Percentiles rank a stretch among this genome's conserved stretches.
Evolutionary conservation across 345 rosid species (phyloP).

Genomic region (Eucalyptus globulus): DNA sequence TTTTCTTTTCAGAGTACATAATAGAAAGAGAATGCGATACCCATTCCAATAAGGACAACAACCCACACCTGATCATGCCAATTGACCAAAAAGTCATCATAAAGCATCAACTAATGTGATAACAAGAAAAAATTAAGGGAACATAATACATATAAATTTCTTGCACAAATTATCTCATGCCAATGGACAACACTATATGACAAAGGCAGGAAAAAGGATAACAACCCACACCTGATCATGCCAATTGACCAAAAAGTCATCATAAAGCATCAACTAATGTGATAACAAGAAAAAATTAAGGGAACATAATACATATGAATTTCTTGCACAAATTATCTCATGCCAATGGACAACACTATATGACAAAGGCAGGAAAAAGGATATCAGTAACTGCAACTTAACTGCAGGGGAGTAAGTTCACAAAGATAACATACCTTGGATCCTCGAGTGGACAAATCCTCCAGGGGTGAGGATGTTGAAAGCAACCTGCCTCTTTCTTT

Average conservation of each 20-base stretch:
- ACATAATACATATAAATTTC: neutral
- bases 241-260: neutral
- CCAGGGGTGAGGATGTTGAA: slow-evolving; percentile 19
- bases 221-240: neutral
- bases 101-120: neutral
- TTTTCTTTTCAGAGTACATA: neutral
- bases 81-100: neutral
- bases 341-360: neutral
- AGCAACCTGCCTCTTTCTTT: slow-evolving; percentile 10
- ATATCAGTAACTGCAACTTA: neutral
- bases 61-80: neutral
- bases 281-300: neutral
- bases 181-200: neutral
- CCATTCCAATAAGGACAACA: neutral
- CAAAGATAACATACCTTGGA: slow-evolving; percentile 24
- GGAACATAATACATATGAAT: neutral
- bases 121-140: neutral
- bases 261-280: neutral
- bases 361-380: neutral
- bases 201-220: neutral
- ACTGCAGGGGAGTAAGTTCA: neutral
- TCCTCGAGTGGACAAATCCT: slow-evolving; percentile 22
- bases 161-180: neutral
- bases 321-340: neutral
- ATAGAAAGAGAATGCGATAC: neutral